These are phyloP conservation scores for Cupressus sempervirens DNA, from an alignment of 75 land plant species.

Conservation along the genomic window DNA sequence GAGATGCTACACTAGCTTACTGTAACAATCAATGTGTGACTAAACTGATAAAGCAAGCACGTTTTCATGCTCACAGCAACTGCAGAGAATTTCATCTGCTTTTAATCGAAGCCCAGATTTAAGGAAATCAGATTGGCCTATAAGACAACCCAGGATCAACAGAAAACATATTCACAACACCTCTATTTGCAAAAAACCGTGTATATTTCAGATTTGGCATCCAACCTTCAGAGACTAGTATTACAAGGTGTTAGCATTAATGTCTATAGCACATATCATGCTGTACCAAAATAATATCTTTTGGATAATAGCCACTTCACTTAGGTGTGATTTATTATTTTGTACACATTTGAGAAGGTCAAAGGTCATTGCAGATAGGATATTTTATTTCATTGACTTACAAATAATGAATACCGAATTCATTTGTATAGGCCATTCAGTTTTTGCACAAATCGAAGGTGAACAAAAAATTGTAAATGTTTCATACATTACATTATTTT, in stretches of 20 bases:
- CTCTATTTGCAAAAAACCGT: not conserved
- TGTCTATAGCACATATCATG: not conserved
- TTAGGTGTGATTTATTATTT: not conserved
- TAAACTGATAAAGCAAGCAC: not conserved
- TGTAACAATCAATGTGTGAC: not conserved
- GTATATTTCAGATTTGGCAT: not conserved
- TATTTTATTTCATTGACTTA: not conserved
- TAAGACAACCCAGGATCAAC: not conserved
- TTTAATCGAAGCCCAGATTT: not conserved
- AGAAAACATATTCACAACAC: not conserved
- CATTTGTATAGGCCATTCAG: not conserved
- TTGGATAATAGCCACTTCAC: not conserved
- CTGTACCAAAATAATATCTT: not conserved
- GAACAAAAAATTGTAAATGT: not conserved
- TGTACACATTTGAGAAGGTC: not conserved
- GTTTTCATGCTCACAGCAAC: not conserved
- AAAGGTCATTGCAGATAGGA: not conserved
- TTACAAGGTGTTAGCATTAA: not conserved
- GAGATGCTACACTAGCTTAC: not conserved
- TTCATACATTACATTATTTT: not conserved
- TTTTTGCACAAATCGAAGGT: not conserved
- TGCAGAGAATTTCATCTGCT: not conserved
- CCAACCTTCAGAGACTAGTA: not conserved
- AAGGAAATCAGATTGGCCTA: not conserved
- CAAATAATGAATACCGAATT: not conserved